Conservation (phyloP, 176 grass and related monocot genomes). For the Zea luxurians region DNA sequence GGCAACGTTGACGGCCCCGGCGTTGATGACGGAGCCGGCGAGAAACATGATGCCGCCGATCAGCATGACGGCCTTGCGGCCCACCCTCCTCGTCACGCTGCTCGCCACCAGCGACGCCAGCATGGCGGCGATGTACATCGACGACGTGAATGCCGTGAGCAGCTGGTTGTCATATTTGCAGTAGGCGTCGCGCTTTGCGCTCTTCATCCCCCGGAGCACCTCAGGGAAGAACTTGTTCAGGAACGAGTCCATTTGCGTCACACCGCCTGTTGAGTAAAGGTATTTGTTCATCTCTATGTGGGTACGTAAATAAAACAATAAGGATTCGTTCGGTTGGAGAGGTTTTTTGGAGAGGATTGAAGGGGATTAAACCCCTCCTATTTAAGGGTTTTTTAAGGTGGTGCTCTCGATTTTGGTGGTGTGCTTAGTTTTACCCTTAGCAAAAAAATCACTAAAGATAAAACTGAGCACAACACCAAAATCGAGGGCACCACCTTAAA, state of each 20-base stretch:
- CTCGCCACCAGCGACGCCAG: conserved; percentile 45
- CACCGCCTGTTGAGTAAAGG: conserved; percentile 38
- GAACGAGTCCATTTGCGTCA: conserved; percentile 69
- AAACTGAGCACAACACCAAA: too few relatives aligned
- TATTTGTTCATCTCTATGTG: neutral
- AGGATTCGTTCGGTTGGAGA: too few relatives aligned
- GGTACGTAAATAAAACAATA: too few relatives aligned
- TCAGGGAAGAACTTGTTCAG: conserved; percentile 54
- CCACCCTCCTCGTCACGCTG: conserved; percentile 40
- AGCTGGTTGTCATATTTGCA: conserved; percentile 53
- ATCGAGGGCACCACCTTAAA: too few relatives aligned
- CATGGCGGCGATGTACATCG: conserved; percentile 53
- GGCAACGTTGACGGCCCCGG: conserved; percentile 25
- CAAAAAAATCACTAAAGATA: too few relatives aligned
- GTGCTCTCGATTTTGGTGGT: too few relatives aligned
- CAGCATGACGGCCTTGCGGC: conserved; percentile 50
- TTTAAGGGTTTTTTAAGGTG: too few relatives aligned
- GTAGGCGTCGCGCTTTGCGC: conserved; percentile 40
- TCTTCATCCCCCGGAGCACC: conserved; percentile 38
- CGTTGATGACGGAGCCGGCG: conserved; percentile 35
- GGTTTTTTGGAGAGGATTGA: too few relatives aligned
- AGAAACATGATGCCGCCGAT: conserved; percentile 49
- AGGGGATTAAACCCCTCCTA: too few relatives aligned
- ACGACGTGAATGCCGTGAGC: conserved; percentile 72
- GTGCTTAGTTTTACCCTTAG: too few relatives aligned